These are phyloP conservation scores for Pseudogymnoascus sp. DNA, from an alignment of 2,329 filamentous ascomycete species.

Conservation along the genomic window DNA sequence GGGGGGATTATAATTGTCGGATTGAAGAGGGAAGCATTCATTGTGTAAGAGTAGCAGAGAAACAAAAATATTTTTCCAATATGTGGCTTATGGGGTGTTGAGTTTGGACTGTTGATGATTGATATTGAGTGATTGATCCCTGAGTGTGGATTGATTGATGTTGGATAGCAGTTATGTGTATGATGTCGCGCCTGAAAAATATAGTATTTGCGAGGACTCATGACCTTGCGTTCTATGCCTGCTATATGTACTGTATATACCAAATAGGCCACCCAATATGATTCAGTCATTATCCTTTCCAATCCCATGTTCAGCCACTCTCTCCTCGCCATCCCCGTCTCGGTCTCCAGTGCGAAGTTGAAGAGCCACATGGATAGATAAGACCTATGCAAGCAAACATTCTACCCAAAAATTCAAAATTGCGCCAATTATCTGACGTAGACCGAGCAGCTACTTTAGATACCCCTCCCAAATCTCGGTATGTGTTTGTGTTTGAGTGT, in stretches of 20 bases:
- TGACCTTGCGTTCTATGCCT: not conserved
- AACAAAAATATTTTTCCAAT: not conserved
- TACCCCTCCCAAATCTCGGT: not conserved
- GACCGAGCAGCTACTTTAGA: conserved; percentile 10
- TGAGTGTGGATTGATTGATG: not conserved
- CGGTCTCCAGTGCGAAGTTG: not conserved
- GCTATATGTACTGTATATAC: not conserved
- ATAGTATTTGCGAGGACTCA: not conserved
- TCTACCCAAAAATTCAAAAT: conserved; percentile 10
- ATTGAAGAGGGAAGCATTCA: not conserved
- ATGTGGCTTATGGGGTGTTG: not conserved
- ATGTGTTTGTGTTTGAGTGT: not conserved
- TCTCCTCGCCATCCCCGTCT: not conserved
- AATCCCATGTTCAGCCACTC: too few relatives aligned
- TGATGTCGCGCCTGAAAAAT: not conserved
- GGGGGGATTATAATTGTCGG: conserved; percentile 6
- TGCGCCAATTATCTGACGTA: conserved; percentile 8
- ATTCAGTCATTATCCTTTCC: not conserved
- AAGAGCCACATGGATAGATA: not conserved
- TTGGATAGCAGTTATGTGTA: not conserved
- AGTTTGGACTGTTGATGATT: not conserved
- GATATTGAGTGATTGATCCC: too few relatives aligned
- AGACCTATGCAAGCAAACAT: not conserved
- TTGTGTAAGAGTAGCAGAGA: conserved; percentile 2
- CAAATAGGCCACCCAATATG: not conserved